Percentiles rank a stretch among this genome's conserved stretches.
These are phyloP conservation scores for Gamarada debralockiae DNA, from an alignment of 495 filamentous ascomycete genomes.

Conservation along the genomic window DNA sequence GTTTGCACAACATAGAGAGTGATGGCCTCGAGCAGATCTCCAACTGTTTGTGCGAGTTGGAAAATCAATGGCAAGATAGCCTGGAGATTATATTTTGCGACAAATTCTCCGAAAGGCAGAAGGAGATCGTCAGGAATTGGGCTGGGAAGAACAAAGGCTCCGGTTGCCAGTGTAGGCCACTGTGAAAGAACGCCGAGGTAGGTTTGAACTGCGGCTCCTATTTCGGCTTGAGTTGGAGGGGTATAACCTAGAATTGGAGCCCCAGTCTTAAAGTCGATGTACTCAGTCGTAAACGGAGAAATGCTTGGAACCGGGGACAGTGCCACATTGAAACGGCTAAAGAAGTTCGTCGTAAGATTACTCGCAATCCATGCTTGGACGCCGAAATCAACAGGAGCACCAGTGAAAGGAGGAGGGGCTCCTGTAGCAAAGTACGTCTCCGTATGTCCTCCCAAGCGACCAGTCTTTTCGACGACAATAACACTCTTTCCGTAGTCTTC, in stretches of 20 bases:
- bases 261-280: constrained; percentile 15
- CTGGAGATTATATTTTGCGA: constrained; percentile 29
- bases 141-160: constrained; percentile 26
- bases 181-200: neutral
- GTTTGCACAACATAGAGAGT: constrained; percentile 28
- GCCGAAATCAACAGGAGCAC: constrained; percentile 1
- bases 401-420: neutral
- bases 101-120: constrained; percentile 29
- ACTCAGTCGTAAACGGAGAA: constrained; percentile 2
- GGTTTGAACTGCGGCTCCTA: too few relatives aligned
- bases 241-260: too few relatives aligned
- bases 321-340: constrained; percentile 36
- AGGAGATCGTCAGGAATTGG: constrained; percentile 30
- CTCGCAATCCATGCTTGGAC: constrained; percentile 3
- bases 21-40: constrained; percentile 17
- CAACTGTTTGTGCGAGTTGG: constrained; percentile 14
- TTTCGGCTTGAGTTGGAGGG: too few relatives aligned
- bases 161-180: constrained; percentile 23
- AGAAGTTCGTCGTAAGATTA: constrained; percentile 32
- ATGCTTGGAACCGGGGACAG: neutral
- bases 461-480: constrained; percentile 40
- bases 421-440: constrained; percentile 31
- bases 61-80: constrained; percentile 16
- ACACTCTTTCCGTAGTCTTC: constrained; percentile 34
- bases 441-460: constrained; percentile 41